Base-by-base conservation (phyloP, 2,329 filamentous ascomycete species). In the Westerdykella aurantiaca region DNA sequence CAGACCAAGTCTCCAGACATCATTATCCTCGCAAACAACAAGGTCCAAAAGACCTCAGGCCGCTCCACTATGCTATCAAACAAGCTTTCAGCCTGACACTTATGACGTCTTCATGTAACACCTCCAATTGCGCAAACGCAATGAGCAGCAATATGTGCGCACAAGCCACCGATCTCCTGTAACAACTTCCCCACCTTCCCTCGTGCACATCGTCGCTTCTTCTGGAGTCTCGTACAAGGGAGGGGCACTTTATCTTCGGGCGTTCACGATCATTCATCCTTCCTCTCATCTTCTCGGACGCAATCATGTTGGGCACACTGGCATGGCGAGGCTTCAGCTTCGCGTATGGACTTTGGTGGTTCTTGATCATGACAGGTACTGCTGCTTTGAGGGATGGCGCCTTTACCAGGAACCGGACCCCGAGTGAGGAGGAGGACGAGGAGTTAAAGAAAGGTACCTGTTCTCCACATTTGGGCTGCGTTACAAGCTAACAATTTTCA, bases 311-410 rank as follows among this genome's bases (percentile, higher is more conserved):
- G 4, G 50, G 44, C 6, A 42, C 43, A n/a, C 16, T 63, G 25
- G 55, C 54, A 6, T 61, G 54, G 58, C 49, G 47, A 4, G 41
- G 41, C 45, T 57, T 64, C 47, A 55, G 53, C 49, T 54, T 67
- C 31, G 46, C 47, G 4, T 69, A 63, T 43, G 66, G 64, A 14
- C 44, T 66, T 12, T 37, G 61, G 16, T 60, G 52, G 42, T 46
- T 65, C 2, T 43, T 53, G 2, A 33, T 44, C 11, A 54, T 60
- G 31, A 52, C 57, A 35, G 42, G 45, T 1, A 45, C 50, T 13
- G 58, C 63, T 13, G 46, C 54, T 3, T 14, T 62, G 33, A 50
- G 55, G 14, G 59, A 66, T 38, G 56, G 57, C 9, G 50, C 54
- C 6, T 52, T 68, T 16, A 57, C 55, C 45, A 57, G 57, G 12